These are phyloP conservation scores for Pseudogymnoascus sp. DNA, from an alignment of 2,329 filamentous ascomycete species.

Conservation along the genomic window DNA sequence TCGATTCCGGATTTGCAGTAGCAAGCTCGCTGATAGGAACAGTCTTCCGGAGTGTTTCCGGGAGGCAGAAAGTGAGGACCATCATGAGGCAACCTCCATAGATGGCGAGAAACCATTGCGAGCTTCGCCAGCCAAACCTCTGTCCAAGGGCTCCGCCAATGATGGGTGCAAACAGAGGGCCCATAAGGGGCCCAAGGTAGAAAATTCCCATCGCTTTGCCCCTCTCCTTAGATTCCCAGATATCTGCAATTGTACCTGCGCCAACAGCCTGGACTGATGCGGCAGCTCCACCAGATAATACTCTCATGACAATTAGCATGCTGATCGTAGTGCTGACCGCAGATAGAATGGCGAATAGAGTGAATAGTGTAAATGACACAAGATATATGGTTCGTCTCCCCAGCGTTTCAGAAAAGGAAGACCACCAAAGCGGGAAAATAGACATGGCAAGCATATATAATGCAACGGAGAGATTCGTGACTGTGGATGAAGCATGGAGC, in stretches of 20 bases:
- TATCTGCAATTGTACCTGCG: constrained; percentile 73
- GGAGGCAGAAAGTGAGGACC: constrained; percentile 52
- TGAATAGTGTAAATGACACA: constrained; percentile 63
- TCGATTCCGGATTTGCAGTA: constrained; percentile 11
- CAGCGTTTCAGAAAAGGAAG: constrained; percentile 64
- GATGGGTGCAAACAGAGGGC: constrained; percentile 68
- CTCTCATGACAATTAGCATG: constrained; percentile 71
- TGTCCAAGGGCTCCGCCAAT: constrained; percentile 67
- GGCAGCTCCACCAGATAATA: constrained; percentile 66
- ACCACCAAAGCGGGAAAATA: constrained; percentile 79
- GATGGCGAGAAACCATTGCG: constrained; percentile 68
- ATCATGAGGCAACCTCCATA: constrained; percentile 55
- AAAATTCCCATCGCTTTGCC: constrained; percentile 77
- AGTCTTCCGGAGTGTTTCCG: constrained; percentile 48
- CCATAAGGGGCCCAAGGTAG: constrained; percentile 70
- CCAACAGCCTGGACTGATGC: constrained; percentile 78
- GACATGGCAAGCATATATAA: constrained; percentile 78
- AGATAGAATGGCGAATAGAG: constrained; percentile 61
- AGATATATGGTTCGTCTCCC: constrained; percentile 76
- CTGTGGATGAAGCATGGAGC: constrained; percentile 53
- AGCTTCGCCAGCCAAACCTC: constrained; percentile 64
- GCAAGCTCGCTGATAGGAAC: not conserved
- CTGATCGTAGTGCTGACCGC: constrained; percentile 61
- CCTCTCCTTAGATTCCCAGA: constrained; percentile 67
- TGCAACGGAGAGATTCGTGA: constrained; percentile 69